Evolutionary conservation across 208 protist species (phyloP).

Genomic region (Leishmania tarentolae): DNA sequence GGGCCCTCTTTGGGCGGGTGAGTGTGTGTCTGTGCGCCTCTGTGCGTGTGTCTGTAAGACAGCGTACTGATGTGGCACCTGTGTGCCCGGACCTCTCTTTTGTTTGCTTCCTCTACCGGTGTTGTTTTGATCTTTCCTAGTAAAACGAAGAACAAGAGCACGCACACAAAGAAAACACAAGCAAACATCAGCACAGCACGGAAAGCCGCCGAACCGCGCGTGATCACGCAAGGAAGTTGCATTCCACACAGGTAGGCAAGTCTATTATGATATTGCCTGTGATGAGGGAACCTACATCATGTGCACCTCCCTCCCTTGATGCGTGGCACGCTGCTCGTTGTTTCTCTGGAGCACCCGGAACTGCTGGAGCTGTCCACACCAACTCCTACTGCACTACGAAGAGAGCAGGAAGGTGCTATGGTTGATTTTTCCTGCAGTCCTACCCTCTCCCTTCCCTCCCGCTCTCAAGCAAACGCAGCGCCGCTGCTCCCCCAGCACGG

Average conservation of each 20-base stretch:
- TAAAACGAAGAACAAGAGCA: background rate
- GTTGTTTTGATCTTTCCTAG: background rate
- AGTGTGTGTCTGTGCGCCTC: background rate
- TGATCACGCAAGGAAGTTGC: background rate
- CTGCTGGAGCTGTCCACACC: background rate
- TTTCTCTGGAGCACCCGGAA: background rate
- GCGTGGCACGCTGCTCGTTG: background rate
- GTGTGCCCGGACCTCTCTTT: background rate
- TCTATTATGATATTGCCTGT: background rate
- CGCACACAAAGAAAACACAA: background rate
- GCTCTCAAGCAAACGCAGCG: background rate
- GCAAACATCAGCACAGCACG: background rate
- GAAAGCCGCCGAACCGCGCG: background rate
- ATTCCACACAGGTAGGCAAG: background rate
- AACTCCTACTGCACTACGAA: background rate
- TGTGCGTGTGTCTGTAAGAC: background rate
- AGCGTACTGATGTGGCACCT: background rate
- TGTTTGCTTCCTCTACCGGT: background rate
- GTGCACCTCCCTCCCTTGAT: too few species aligned
- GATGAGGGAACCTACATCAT: background rate
- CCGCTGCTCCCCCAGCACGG: background rate
- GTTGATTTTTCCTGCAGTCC: background rate
- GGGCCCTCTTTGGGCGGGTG: background rate
- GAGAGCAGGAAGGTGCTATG: background rate
- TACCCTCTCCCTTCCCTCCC: background rate